These are phyloP conservation scores for Tulasnella sp. DNA, from an alignment of 768 basidiomycete genomes.

Conservation along the genomic window DNA sequence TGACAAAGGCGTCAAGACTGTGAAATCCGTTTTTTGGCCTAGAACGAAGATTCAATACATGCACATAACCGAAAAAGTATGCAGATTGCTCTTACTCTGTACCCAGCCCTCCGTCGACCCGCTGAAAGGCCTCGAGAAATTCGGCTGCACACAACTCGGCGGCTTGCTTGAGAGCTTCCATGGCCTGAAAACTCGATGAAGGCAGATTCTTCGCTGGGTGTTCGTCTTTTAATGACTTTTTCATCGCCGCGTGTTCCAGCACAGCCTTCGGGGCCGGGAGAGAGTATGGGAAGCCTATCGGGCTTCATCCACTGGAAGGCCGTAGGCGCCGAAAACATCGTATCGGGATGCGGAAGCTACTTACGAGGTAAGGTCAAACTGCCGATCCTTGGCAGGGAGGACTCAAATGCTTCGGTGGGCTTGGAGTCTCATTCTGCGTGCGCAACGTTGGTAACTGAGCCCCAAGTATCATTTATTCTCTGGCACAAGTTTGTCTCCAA, in stretches of 20 bases:
- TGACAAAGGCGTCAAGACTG: neutral
- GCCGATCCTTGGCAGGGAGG: too few species aligned
- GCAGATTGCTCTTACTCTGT: neutral
- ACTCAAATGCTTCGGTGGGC: too few species aligned
- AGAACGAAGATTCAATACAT: neutral
- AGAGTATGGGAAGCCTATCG: neutral
- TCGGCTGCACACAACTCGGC: neutral
- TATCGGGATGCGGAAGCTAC: neutral
- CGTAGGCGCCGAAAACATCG: neutral
- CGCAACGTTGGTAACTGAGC: too few species aligned
- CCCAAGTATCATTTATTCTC: too few species aligned
- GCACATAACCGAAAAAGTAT: neutral
- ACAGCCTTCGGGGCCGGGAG: neutral
- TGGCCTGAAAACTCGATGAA: neutral
- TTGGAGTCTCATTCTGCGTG: too few species aligned
- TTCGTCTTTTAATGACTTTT: neutral
- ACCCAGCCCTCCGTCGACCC: neutral
- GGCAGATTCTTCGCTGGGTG: neutral
- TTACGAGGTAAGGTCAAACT: too few species aligned
- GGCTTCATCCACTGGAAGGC: neutral
- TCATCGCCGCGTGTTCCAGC: neutral
- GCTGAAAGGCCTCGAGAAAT: neutral
- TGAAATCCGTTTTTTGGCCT: neutral
- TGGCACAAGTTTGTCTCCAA: too few species aligned
- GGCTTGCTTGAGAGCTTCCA: neutral